Base-by-base conservation (phyloP, 1,139 yeast species). In the Hansenula sp. region DNA sequence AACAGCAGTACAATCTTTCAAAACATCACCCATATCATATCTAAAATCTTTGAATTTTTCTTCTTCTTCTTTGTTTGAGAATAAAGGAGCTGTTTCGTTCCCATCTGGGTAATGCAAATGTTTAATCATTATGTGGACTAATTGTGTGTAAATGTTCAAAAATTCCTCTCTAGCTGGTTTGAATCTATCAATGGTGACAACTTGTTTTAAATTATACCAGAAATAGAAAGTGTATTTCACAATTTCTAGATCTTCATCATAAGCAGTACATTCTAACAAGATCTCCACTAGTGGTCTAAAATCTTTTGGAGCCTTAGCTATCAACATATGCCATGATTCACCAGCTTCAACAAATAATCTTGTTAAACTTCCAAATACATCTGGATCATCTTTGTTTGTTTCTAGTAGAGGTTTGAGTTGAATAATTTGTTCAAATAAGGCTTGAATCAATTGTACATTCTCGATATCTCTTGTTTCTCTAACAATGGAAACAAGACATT, bases 21-120 rank as follows among this genome's bases (percentile, higher is more conserved):
- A 68, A 12, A 92, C 96, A 60, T 92, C 97, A 25, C 97, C 97
- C 86, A 92, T 87, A 47, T 89, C 96, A 62, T 92, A 94, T 55
- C 99, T 73, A 63, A 90, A 92, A 42, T 88, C 95, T 55, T 87
- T 82, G 61, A 94, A 94, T 60, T 87, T 87, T 57, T 92, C 99
- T 59, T 89, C 96, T 44, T 79, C 86, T 60, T 89, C 97, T 36
- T 61, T 64, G 16, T 55, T 53, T 2, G 59, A 48, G 44, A 64
- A 61, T 11, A 52, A 45, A 11, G 48, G 48, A 24, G 69, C 70
- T 26, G 66, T 69, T 40, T 66, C 63, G 2, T 60, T 62, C 4
- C 66, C 71, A 14, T 68, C 61, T 9, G 97, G 98, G 60, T 90
- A 90, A 41, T 79, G 77, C 48, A 94, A 68, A 58, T 85, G 95